Conservation (phyloP, 495 filamentous ascomycete genomes). For the Usnea hakonensis region DNA sequence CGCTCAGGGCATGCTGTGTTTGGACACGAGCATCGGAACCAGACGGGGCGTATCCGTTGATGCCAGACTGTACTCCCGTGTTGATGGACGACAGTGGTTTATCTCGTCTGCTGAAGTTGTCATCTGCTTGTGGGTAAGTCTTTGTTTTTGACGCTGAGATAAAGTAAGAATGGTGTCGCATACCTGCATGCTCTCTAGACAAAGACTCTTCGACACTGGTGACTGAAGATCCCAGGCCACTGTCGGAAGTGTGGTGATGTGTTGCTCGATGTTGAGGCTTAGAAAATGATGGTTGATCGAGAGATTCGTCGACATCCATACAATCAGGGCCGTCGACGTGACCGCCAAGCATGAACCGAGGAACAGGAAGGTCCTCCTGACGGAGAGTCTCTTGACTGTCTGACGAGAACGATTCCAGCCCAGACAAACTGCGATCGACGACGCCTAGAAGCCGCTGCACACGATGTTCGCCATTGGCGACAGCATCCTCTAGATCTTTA, state of each 20-base stretch:
- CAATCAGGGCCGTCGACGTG: conserved; percentile 13
- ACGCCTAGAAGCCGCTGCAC: conserved; percentile 40
- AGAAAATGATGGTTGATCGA: conserved; percentile 17
- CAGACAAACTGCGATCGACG: conserved; percentile 36
- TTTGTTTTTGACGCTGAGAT: conserved; percentile 2
- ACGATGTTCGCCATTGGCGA: conserved; percentile 41
- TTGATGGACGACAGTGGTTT: conserved; percentile 4
- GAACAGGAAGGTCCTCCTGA: conserved; percentile 32
- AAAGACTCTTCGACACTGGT: conserved; percentile 29
- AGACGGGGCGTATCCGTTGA: conserved; percentile 33
- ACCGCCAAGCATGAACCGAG: conserved; percentile 22
- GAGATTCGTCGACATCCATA: conserved; percentile 26
- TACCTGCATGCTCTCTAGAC: conserved; percentile 21
- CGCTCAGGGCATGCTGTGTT: conserved; percentile 39
- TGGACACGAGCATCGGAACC: conserved; percentile 27
- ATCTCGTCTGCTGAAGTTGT: conserved; percentile 12
- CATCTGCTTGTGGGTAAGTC: conserved; percentile 19
- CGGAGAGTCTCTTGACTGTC: conserved; percentile 25
- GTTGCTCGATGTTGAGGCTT: conserved; percentile 12
- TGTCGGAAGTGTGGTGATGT: conserved; percentile 41
- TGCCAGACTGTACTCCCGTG: conserved; percentile 33
- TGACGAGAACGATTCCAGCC: conserved; percentile 25
- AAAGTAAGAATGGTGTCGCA: conserved; percentile 13
- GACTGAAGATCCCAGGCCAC: conserved; percentile 52
- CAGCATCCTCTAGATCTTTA: conserved; percentile 35